Conservation (phyloP, 345 rosid species). For the Nephelium lappaceum region DNA sequence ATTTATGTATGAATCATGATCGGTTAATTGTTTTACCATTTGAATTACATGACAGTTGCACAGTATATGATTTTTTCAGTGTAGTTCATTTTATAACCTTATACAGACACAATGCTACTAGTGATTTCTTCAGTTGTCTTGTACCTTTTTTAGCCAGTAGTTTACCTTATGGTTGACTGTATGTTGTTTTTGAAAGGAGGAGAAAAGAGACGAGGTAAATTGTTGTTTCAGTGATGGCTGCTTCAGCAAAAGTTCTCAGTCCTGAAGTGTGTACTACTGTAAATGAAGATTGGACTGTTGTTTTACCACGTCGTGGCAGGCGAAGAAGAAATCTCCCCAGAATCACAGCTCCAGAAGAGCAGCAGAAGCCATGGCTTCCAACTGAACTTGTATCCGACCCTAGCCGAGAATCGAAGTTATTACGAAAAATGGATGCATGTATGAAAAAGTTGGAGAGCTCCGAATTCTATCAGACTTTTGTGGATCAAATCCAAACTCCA, state of each 20-base stretch:
- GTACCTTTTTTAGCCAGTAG: background rate
- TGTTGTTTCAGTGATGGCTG: slow-evolving; percentile 34
- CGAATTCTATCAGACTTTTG: slow-evolving; percentile 49
- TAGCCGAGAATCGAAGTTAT: slow-evolving; percentile 52
- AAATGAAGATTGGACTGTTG: slow-evolving; percentile 81
- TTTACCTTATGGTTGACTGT: background rate
- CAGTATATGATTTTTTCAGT: background rate
- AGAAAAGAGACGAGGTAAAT: background rate
- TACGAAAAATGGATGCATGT: slow-evolving; percentile 52
- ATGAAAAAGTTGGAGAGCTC: slow-evolving; percentile 59
- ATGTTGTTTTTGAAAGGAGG: background rate
- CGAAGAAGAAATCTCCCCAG: slow-evolving; percentile 37
- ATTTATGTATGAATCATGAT: background rate
- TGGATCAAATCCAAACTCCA: slow-evolving; percentile 63
- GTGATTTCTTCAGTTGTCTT: background rate
- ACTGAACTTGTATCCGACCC: slow-evolving; percentile 50
- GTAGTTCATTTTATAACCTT: background rate
- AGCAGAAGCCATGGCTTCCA: slow-evolving; percentile 52
- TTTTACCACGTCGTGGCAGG: slow-evolving; percentile 56
- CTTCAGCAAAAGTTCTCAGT: slow-evolving; percentile 41
- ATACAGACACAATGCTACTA: background rate
- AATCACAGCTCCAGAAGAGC: slow-evolving; percentile 30
- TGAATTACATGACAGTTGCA: background rate
- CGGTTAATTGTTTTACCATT: background rate
- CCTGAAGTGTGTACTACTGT: slow-evolving; percentile 25